phyloP scores from a whole-genome alignment of 1,139 yeast species.

The Yamadazyma buinensis region DNA sequence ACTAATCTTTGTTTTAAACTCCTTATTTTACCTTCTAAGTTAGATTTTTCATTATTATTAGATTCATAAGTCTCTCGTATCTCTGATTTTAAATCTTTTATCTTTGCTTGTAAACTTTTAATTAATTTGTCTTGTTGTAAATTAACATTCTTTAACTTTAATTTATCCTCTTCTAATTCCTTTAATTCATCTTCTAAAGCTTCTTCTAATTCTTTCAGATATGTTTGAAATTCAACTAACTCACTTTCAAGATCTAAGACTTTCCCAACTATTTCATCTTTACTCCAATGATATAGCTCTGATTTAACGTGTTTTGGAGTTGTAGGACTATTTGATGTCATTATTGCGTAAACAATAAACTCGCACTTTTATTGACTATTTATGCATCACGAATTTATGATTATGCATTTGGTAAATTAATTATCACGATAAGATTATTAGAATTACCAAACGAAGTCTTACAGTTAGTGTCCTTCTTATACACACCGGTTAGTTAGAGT shows the following conservation, averaged over 20 bases:
- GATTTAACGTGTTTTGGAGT: conserved; percentile 4
- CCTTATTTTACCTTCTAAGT: conserved; percentile 20
- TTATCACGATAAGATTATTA: no score
- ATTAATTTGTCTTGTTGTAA: conserved; percentile 4
- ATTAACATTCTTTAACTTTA: conserved; percentile 13
- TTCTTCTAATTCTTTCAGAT: conserved; percentile 40
- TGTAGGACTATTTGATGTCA: background rate
- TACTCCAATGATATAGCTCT: conserved; percentile 17
- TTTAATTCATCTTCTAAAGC: conserved; percentile 43
- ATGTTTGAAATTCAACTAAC: conserved; percentile 39
- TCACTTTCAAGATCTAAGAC: conserved; percentile 36
- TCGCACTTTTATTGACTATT: no score
- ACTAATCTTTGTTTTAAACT: conserved; percentile 31
- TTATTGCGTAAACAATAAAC: no score
- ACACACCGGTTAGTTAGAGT: no score
- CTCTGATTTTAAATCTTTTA: conserved; percentile 16
- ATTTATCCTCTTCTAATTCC: conserved; percentile 27
- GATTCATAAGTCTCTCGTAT: conserved; percentile 16
- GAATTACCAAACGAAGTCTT: no score
- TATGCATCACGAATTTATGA: no score
- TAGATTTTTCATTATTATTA: conserved; percentile 13
- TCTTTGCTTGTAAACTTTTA: conserved; percentile 4
- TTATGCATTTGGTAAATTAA: no score
- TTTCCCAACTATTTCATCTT: conserved; percentile 26
- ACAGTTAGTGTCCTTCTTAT: no score